Evolutionary conservation across 805 yeast species (phyloP), one percentile per base, ranked within the genome.

Genomic region (Cyberlindnera xylosilytica): DNA sequence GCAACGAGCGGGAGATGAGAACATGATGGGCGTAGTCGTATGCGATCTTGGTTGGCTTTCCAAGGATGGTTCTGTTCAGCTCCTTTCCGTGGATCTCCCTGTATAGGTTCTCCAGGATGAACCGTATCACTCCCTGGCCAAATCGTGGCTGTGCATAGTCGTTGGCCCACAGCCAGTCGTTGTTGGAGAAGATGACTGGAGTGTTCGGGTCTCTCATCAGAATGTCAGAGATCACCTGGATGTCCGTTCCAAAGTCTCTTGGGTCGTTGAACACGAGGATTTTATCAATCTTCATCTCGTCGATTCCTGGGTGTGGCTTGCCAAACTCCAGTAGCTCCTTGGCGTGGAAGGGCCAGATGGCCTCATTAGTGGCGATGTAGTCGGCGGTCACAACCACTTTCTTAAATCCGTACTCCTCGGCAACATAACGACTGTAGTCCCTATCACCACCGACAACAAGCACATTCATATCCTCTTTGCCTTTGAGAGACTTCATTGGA

Each of bases 111-210:
- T 85, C 83, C 4, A 84, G 64, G 34, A 76, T 65, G 39, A 77
- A 73, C 47, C 91, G 70, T 55, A 86, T 83, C 2, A 91, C 95
- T 20, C 97, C 97, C 65, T 89, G 96, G 6, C 97, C 97, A 56
- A 87, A 85, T 42, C 97, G 72, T 18, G 95, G 87, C 41, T 82
- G 64, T 13, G 60, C 63, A 61, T 83, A 90, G 54, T 83, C 88
- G 57, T 86, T 89, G 15, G 96, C 87, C 96, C 96, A 90, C 26
- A 84, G 56, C 56, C 87, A 76, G 63, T 90, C 97, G 57, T 84
- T 77, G 63, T 87, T 88, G 33, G 91, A 83, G 63, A 87, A 88
- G 47, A 79, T 76, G 16, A 86, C 81, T 3, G 93, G 95, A 2
- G 84, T 69, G 2, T 77, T 65, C 33, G 87, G 90, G 11, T 62